Evolutionary conservation across 2,329 filamentous ascomycete species (phyloP).

Genomic region (Venturia asperata): DNA sequence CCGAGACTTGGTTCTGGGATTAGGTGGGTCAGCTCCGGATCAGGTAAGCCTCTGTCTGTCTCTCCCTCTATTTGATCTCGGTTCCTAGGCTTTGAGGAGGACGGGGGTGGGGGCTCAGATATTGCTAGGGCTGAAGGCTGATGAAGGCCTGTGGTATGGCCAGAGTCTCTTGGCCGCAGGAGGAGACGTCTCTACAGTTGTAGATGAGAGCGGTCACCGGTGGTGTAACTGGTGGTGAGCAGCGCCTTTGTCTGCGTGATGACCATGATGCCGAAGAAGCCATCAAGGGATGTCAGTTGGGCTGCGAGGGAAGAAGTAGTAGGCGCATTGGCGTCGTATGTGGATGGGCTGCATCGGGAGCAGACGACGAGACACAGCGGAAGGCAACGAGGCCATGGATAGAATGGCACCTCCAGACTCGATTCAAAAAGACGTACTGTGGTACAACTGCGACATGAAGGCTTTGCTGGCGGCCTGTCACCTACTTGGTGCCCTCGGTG

Average conservation of each 20-base stretch:
- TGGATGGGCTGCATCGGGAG: neutral
- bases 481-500: neutral
- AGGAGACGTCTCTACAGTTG: neutral
- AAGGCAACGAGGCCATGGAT: neutral
- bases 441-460: neutral
- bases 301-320: neutral
- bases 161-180: neutral
- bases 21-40: neutral
- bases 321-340: neutral
- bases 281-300: neutral
- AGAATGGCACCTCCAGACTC: neutral
- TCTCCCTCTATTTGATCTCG: neutral
- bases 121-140: slow-evolving; percentile 14
- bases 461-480: neutral
- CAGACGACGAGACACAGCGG: neutral
- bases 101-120: slow-evolving; percentile 13
- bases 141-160: neutral
- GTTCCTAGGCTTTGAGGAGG: neutral
- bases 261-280: neutral
- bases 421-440: neutral
- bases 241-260: neutral
- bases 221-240: neutral
- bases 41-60: neutral
- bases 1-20: slow-evolving; percentile 5
- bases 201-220: neutral